phyloP scores from a whole-genome alignment of 345 rosid genomes.

The Cardamine resedifolia region DNA sequence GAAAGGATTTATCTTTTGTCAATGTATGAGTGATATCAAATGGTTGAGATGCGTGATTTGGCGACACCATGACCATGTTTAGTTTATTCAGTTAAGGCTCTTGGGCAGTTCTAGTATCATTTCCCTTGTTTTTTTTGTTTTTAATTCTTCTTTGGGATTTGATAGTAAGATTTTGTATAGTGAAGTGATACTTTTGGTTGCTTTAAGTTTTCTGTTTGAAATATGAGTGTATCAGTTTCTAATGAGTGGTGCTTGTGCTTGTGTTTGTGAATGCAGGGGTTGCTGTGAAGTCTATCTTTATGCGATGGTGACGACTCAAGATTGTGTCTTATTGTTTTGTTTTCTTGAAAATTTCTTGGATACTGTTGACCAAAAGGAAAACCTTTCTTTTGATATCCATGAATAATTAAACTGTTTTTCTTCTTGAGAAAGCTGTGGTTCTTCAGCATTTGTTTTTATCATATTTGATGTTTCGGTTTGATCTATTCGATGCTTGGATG shows the following conservation, averaged over 20 bases:
- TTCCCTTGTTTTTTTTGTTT: background rate
- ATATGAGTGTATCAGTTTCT: background rate
- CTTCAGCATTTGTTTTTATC: conserved; percentile 2
- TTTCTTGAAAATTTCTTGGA: conserved; percentile 20
- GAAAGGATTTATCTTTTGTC: conserved; percentile 16
- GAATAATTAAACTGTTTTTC: conserved; percentile 20
- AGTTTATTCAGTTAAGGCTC: background rate
- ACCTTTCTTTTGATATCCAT: conserved; percentile 26
- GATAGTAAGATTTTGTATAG: background rate
- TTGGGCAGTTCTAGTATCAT: background rate
- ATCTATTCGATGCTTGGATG: background rate
- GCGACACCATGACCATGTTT: background rate
- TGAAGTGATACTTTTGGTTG: background rate
- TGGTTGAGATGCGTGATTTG: background rate
- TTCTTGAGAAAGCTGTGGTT: background rate
- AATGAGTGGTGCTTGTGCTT: background rate
- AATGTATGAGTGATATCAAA: conserved; percentile 1
- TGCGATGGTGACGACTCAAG: conserved; percentile 33
- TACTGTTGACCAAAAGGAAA: conserved; percentile 21
- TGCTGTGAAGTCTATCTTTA: conserved; percentile 27
- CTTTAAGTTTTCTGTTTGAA: too few relatives aligned
- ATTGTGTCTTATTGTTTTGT: conserved; percentile 26
- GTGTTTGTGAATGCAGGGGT: conserved; percentile 21
- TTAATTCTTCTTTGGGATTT: background rate
- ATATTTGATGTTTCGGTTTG: background rate